Evolutionary conservation across 2,329 filamentous ascomycete genomes (phyloP).

Genomic region (Ophiosphaerella herpotricha): DNA sequence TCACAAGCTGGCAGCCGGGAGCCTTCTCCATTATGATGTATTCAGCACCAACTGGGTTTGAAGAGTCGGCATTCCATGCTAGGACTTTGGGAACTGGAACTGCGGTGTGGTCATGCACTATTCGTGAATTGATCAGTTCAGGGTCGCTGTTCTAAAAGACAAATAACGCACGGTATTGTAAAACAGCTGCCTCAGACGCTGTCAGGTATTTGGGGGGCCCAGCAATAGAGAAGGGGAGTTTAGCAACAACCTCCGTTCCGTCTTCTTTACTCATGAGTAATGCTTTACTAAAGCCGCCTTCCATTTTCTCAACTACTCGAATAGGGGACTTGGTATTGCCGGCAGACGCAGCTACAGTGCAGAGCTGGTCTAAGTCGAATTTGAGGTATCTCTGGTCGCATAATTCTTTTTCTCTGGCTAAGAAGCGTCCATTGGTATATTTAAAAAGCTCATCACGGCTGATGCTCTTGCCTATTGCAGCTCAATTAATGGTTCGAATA

Average conservation of each 20-base stretch:
- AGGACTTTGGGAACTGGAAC: constrained; percentile 35
- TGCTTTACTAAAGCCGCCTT: constrained; percentile 40
- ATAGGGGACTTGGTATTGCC: constrained; percentile 25
- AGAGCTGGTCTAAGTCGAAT: constrained; percentile 39
- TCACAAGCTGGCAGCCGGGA: constrained; percentile 29
- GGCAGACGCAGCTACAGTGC: constrained; percentile 26
- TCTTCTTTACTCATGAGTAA: constrained; percentile 31
- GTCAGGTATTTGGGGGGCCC: constrained; percentile 37
- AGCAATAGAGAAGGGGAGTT: constrained; percentile 35
- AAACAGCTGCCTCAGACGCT: constrained; percentile 44
- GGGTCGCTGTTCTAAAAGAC: neutral
- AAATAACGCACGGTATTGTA: constrained; percentile 30
- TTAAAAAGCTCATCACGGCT: constrained; percentile 25
- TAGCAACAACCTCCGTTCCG: constrained; percentile 19
- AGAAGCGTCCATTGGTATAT: constrained; percentile 35
- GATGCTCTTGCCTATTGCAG: constrained; percentile 11
- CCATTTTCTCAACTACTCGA: constrained; percentile 37
- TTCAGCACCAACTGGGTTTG: constrained; percentile 39
- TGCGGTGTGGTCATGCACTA: constrained; percentile 19
- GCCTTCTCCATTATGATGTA: constrained; percentile 46
- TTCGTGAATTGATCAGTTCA: neutral
- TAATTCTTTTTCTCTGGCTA: constrained; percentile 30
- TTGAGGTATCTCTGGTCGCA: constrained; percentile 28
- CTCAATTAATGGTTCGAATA: no score
- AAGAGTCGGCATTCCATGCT: constrained; percentile 28